Percentiles rank a stretch among this genome's conserved stretches.
Evolutionary conservation across 2,329 filamentous ascomycete species (phyloP).

Genomic region (Colletotrichum musae): DNA sequence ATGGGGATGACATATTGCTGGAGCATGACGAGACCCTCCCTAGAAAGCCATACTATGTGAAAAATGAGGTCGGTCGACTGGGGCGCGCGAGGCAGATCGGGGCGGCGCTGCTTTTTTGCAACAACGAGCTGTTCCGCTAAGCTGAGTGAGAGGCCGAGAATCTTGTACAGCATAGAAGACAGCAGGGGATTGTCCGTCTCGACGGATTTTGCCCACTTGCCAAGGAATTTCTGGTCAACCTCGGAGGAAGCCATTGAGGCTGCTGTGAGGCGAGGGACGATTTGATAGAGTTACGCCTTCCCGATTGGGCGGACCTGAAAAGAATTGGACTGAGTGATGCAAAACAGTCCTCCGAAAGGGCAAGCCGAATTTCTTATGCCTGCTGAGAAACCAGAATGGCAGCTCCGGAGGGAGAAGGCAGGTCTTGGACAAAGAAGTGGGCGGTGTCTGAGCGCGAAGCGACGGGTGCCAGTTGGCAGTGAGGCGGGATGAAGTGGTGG

Average conservation of each 20-base stretch:
- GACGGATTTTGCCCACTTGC: constrained; percentile 86
- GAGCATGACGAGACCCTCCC: constrained; percentile 90
- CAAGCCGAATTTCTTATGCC: background rate
- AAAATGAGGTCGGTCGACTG: constrained; percentile 85
- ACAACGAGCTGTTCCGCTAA: constrained; percentile 87
- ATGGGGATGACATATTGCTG: constrained; percentile 91
- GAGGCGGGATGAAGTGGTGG: background rate
- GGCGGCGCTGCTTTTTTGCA: constrained; percentile 84
- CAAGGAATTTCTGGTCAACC: constrained; percentile 97
- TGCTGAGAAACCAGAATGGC: background rate
- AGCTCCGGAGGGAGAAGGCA: background rate
- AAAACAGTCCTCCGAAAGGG: background rate
- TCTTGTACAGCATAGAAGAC: constrained; percentile 87
- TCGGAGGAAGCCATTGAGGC: constrained; percentile 90
- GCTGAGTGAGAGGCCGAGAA: constrained; percentile 90
- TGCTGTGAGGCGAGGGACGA: background rate
- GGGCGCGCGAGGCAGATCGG: constrained; percentile 84
- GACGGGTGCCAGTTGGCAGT: background rate
- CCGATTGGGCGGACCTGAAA: no score
- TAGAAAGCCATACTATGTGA: constrained; percentile 95
- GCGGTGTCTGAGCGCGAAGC: background rate
- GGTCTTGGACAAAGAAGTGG: background rate
- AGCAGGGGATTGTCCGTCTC: constrained; percentile 84
- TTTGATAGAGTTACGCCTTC: background rate
- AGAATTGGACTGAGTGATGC: background rate